A percentile compares a stretch with the other conserved stretches of the same genome.
These are phyloP conservation scores for Chalciporus chontae DNA, from an alignment of 768 basidiomycete species.

Conservation along the genomic window DNA sequence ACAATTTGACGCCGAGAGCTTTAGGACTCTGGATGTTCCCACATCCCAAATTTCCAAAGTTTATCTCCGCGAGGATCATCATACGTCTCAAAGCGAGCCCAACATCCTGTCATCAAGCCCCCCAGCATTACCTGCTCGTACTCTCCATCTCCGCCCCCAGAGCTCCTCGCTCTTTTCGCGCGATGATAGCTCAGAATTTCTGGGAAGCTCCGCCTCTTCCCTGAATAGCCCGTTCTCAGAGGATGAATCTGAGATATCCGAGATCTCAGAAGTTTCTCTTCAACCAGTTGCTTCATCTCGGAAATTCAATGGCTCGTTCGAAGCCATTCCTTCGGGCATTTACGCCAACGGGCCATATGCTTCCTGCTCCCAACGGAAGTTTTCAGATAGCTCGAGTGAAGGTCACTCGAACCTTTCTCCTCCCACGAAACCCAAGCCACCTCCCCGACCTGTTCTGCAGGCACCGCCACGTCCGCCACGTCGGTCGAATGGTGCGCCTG, in stretches of 20 bases:
- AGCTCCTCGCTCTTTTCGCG: constrained; percentile 17
- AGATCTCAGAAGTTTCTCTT: constrained; percentile 15
- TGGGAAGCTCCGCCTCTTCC: constrained; percentile 20
- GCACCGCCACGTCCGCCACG: constrained; percentile 22
- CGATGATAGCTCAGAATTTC: constrained; percentile 21
- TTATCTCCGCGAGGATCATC: constrained; percentile 12
- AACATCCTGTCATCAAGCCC: constrained; percentile 24
- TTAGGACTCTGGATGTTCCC: constrained; percentile 23
- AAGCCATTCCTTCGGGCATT: neutral
- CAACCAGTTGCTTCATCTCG: constrained; percentile 6
- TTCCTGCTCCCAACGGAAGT: constrained; percentile 5
- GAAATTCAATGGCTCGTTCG: constrained; percentile 9
- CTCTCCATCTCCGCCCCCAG: constrained; percentile 15
- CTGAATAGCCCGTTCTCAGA: constrained; percentile 30
- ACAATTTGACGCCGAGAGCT: no score
- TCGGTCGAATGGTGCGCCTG: constrained; percentile 5
- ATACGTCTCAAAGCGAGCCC: constrained; percentile 20
- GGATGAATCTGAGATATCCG: constrained; percentile 27
- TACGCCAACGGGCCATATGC: neutral
- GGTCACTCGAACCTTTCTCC: constrained; percentile 9
- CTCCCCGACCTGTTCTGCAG: constrained; percentile 17
- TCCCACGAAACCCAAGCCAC: constrained; percentile 18
- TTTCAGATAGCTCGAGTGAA: constrained; percentile 25
- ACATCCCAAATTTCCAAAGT: constrained; percentile 31
- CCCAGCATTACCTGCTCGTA: constrained; percentile 16